Evolutionary conservation across 2,329 filamentous ascomycete species (phyloP).

Genomic region (Hypoxylon sp.): DNA sequence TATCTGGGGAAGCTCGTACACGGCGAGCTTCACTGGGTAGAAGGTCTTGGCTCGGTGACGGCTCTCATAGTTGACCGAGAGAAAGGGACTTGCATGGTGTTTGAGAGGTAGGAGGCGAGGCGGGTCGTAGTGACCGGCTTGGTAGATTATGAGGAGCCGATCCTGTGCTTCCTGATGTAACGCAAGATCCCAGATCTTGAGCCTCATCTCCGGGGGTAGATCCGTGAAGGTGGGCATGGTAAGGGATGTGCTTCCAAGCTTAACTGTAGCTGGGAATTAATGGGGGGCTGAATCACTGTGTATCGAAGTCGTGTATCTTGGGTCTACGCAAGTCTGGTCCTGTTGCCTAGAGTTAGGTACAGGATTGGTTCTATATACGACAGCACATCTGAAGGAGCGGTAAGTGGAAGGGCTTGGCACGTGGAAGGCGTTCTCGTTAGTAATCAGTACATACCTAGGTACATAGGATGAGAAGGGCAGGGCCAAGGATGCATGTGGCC

Average conservation of each 20-base stretch:
- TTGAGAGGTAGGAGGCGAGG: constrained; percentile 14
- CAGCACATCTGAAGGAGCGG: not conserved
- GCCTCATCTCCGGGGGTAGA: constrained; percentile 22
- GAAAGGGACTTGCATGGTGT: constrained; percentile 25
- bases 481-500: too few relatives aligned
- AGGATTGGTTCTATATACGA: not conserved
- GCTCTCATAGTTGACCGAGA: constrained; percentile 30
- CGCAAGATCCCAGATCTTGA: constrained; percentile 28
- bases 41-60: constrained; percentile 26
- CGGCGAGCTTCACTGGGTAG: constrained; percentile 17
- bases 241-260: not conserved
- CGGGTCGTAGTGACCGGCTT: not conserved
- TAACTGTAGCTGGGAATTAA: not conserved
- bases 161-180: constrained; percentile 26
- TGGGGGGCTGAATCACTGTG: not conserved
- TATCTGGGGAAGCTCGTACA: constrained; percentile 8
- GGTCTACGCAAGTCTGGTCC: not conserved
- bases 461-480: constrained; percentile 7
- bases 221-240: constrained; percentile 17
- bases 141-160: constrained; percentile 12
- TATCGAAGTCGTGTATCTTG: not conserved
- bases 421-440: constrained; percentile 1
- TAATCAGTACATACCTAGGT: too few relatives aligned
- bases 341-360: not conserved
- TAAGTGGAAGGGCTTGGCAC: constrained; percentile 4